phyloP scores from a whole-genome alignment of 306 rosid species.

The Hippophae tibetana region DNA sequence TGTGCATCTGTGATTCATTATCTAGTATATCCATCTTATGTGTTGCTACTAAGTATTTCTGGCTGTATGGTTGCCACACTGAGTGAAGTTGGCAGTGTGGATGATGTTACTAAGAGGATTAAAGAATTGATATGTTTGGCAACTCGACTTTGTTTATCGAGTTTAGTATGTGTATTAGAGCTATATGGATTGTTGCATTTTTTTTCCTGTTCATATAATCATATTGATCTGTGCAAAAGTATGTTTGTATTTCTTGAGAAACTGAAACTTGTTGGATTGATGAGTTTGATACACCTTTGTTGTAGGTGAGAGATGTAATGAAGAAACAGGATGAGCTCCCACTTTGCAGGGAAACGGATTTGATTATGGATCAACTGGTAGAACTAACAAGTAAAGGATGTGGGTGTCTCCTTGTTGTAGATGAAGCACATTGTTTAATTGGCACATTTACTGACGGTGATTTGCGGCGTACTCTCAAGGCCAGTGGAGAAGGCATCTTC shows the following conservation, averaged over 20 bases:
- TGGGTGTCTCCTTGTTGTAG: conserved; percentile 85
- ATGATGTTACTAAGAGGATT: too few species aligned
- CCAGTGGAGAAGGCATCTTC: conserved; percentile 84
- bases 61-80: too few species aligned
- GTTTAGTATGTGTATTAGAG: too few species aligned
- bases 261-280: conserved; percentile 5
- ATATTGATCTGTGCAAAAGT: too few species aligned
- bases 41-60: too few species aligned
- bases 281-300: background rate
- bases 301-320: conserved; percentile 86
- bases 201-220: too few species aligned
- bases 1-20: too few species aligned
- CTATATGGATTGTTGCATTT: too few species aligned
- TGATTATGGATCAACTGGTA: conserved; percentile 86
- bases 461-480: conserved; percentile 90
- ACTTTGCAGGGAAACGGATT: conserved; percentile 67
- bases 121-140: too few species aligned
- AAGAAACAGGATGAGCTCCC: conserved; percentile 89
- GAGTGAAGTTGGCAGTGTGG: too few species aligned
- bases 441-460: conserved; percentile 97
- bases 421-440: conserved; percentile 40
- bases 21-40: too few species aligned
- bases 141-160: too few species aligned
- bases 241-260: background rate
- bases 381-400: conserved; percentile 90